Percentiles rank a stretch among this genome's conserved stretches.
Conservation (phyloP, 2,329 filamentous ascomycete species). For the Colletotrichum sp. region DNA sequence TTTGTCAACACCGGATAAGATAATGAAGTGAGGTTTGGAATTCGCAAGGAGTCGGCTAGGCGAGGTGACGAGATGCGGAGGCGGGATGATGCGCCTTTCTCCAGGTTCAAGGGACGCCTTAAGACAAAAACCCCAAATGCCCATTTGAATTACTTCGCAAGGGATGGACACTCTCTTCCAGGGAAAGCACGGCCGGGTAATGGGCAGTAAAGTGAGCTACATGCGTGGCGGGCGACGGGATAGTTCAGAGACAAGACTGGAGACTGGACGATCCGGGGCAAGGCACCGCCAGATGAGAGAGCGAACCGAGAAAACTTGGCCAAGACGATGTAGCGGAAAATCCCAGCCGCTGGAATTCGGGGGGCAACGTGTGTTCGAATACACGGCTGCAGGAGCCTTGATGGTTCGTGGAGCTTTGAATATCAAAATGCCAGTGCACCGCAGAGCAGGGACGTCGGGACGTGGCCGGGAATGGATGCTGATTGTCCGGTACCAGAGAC, state of each 20-base stretch:
- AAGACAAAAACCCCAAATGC: neutral
- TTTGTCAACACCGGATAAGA: neutral
- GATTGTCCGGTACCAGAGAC: neutral
- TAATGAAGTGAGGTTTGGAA: neutral
- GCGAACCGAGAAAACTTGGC: neutral
- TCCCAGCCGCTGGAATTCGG: neutral
- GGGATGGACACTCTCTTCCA: neutral
- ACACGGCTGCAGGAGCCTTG: neutral
- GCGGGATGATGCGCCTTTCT: slow-evolving; percentile 1
- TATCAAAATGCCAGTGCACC: slow-evolving; percentile 1
- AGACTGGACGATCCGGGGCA: slow-evolving; percentile 5
- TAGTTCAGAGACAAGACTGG: neutral
- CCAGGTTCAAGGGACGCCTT: neutral
- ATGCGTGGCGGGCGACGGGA: neutral
- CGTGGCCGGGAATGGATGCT: neutral
- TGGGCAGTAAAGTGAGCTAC: neutral
- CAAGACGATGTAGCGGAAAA: neutral
- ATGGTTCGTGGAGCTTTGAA: neutral
- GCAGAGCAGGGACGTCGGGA: neutral
- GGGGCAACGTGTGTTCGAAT: neutral
- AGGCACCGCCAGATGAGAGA: neutral
- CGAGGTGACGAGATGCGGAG: neutral
- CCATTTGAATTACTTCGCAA: neutral
- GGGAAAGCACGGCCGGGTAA: neutral
- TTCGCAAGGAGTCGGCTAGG: neutral